These are phyloP conservation scores for Meripilus lineatus DNA, from an alignment of 1,284 basidiomycete species.

Conservation along the genomic window DNA sequence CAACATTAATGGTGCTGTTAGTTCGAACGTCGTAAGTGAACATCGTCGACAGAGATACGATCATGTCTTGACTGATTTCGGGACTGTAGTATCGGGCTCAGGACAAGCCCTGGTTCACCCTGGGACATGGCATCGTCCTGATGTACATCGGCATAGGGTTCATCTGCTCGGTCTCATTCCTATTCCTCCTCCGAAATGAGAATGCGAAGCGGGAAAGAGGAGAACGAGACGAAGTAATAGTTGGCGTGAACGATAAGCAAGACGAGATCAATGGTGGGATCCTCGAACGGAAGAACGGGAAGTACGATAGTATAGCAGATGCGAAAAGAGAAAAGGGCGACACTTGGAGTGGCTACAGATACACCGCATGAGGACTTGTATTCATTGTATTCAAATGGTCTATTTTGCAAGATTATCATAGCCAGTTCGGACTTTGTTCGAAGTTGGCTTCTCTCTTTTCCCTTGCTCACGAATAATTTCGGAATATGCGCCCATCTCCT, in stretches of 20 bases:
- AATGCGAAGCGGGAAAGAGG: slow-evolving; percentile 41
- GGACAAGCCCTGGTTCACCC: slow-evolving; percentile 39
- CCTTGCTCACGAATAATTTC: no score
- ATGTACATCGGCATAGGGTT: slow-evolving; percentile 45
- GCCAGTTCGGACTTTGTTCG: no score
- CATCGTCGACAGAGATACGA: not conserved
- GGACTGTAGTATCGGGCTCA: slow-evolving; percentile 16
- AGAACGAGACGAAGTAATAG: slow-evolving; percentile 44
- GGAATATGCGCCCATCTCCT: no score
- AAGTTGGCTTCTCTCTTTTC: no score
- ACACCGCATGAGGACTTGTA: slow-evolving; percentile 21
- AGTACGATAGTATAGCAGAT: slow-evolving; percentile 29
- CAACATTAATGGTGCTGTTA: slow-evolving; percentile 43
- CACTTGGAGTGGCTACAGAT: slow-evolving; percentile 34
- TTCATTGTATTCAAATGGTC: not conserved
- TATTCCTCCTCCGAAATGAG: slow-evolving; percentile 33
- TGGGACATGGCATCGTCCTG: slow-evolving; percentile 48
- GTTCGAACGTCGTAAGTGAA: slow-evolving; percentile 39
- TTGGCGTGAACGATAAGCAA: slow-evolving; percentile 23
- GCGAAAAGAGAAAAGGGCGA: slow-evolving; percentile 36
- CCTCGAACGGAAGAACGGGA: slow-evolving; percentile 30
- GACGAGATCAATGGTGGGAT: slow-evolving; percentile 21
- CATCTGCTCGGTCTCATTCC: slow-evolving; percentile 34
- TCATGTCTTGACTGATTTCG: not conserved
- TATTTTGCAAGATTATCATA: no score